These are phyloP conservation scores for Lumnitzera littorea DNA, from an alignment of 345 rosid genomes.

Conservation along the genomic window DNA sequence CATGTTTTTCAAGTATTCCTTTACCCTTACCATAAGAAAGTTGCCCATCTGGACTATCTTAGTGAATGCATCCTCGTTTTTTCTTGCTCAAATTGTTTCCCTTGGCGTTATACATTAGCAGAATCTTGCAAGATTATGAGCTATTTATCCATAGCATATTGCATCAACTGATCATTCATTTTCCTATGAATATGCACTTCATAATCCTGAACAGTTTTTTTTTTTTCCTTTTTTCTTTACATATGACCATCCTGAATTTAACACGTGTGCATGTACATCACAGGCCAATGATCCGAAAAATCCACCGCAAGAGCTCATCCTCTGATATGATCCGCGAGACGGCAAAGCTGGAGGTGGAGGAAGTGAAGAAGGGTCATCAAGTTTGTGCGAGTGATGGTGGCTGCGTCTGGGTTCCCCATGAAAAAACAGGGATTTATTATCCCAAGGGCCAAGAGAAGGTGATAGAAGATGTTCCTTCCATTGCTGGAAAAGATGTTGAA, in stretches of 20 bases:
- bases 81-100: no score
- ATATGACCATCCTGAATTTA: no score
- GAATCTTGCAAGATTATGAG: not conserved
- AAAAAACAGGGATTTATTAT: constrained; percentile 29
- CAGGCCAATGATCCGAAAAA: constrained; percentile 27
- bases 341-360: constrained; percentile 20
- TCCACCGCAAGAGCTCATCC: constrained; percentile 20
- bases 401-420: constrained; percentile 29
- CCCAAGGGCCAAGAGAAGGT: constrained; percentile 50
- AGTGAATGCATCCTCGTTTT: not conserved
- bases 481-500: constrained; percentile 20
- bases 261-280: not conserved
- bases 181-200: not conserved
- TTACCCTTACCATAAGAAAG: no score
- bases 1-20: constrained; percentile 27
- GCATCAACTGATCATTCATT: no score
- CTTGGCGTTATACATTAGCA: no score
- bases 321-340: constrained; percentile 3
- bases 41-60: not conserved
- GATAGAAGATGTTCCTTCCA: constrained; percentile 28
- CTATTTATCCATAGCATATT: no score
- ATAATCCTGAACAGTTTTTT: not conserved
- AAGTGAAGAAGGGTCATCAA: constrained; percentile 8
- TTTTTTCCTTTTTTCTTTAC: not conserved
- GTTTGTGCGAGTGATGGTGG: constrained; percentile 6